Evolutionary conservation across 139 green algal species (phyloP).

Genomic region (Coccomyxa sp.): DNA sequence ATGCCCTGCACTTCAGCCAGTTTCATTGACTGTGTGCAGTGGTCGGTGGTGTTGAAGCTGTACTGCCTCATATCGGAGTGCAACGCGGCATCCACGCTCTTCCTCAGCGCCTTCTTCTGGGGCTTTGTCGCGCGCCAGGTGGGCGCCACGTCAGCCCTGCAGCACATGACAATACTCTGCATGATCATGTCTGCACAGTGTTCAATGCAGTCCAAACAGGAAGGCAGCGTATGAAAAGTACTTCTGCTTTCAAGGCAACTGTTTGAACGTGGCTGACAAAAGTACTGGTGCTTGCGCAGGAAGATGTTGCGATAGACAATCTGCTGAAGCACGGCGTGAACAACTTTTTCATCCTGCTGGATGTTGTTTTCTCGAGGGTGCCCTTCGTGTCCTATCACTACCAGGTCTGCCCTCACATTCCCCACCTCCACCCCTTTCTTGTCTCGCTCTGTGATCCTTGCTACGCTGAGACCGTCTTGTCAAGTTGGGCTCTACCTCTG

Average conservation of each 20-base stretch:
- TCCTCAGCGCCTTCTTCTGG: conserved; percentile 10
- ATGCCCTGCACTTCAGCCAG: too few relatives aligned
- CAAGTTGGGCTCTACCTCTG: neutral
- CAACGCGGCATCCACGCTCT: neutral
- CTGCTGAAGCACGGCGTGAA: conserved; percentile 9
- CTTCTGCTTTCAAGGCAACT: neutral
- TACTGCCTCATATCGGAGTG: neutral
- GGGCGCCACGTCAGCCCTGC: neutral
- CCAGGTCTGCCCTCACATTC: neutral
- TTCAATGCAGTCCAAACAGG: neutral
- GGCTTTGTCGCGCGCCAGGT: neutral
- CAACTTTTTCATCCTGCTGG: neutral
- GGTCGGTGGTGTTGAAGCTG: neutral
- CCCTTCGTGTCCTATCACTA: conserved; percentile 5
- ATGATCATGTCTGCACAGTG: neutral
- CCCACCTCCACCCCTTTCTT: neutral
- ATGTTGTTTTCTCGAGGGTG: neutral
- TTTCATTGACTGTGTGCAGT: too few relatives aligned
- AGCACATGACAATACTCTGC: neutral
- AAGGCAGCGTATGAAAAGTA: too few relatives aligned
- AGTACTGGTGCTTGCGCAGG: neutral
- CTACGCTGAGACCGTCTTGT: neutral
- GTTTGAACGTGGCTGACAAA: neutral
- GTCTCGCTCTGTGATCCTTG: neutral
- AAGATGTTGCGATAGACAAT: neutral